phyloP scores from a whole-genome alignment of 345 rosid genomes.

The Rubroshorea leprosula region DNA sequence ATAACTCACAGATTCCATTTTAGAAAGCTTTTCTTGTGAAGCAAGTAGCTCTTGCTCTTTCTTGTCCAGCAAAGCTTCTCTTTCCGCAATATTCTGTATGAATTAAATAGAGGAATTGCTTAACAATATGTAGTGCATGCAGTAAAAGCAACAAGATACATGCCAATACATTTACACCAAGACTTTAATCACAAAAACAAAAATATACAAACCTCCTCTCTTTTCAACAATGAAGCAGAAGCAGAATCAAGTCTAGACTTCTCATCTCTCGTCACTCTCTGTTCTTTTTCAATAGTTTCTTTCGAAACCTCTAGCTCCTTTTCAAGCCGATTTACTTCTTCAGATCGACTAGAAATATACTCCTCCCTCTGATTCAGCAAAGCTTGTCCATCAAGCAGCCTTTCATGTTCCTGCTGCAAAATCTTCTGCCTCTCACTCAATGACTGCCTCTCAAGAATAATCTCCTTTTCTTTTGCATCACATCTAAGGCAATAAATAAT shows the following conservation, averaged over 20 bases:
- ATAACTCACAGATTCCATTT: conserved; percentile 73
- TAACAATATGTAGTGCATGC: conserved; percentile 6
- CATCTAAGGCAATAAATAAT: conserved; percentile 41
- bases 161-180: not conserved
- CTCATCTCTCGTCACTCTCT: conserved; percentile 40
- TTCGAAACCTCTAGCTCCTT: conserved; percentile 57
- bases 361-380: conserved; percentile 84
- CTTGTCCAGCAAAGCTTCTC: conserved; percentile 53
- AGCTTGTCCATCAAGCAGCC: conserved; percentile 68
- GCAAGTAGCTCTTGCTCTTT: conserved; percentile 71
- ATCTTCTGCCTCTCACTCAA: conserved; percentile 66
- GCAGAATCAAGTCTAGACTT: conserved; percentile 52
- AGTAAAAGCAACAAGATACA: conserved; percentile 3
- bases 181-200: not conserved
- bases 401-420: conserved; percentile 76
- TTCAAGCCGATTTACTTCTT: conserved; percentile 54
- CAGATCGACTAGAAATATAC: conserved; percentile 53
- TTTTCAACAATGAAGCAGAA: conserved; percentile 43
- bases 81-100: conserved; percentile 47
- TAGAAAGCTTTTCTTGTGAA: conserved; percentile 61
- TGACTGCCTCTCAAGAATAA: conserved; percentile 52
- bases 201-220: conserved; percentile 66
- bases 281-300: conserved; percentile 47
- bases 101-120: conserved; percentile 12
- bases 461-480: conserved; percentile 75